Evolutionary conservation across 129 eudicot genomes (phyloP).

Genomic region (Escallonia herrerae): DNA sequence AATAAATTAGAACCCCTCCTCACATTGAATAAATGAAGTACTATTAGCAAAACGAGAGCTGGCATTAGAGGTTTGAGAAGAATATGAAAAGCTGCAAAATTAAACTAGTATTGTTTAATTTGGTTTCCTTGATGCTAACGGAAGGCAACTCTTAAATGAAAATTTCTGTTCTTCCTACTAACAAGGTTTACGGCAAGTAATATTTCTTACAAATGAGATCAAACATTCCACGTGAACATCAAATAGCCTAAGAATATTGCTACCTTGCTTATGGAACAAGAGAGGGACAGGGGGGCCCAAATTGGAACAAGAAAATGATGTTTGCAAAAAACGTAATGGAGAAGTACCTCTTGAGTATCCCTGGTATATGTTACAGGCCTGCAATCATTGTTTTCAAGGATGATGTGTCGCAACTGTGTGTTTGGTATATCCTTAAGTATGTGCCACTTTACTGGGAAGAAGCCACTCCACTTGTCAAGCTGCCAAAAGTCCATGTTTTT

Average conservation of each 20-base stretch:
- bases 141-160: background rate
- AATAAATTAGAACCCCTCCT: background rate
- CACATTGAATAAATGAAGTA: background rate
- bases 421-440: conserved; percentile 81
- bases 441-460: conserved; percentile 93
- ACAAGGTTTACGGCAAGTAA: no score
- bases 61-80: background rate
- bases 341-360: conserved; percentile 85
- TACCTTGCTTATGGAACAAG: no score
- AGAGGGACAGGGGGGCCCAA: background rate
- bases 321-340: background rate
- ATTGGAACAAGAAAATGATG: background rate
- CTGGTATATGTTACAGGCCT: conserved; percentile 79
- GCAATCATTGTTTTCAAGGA: conserved; percentile 81
- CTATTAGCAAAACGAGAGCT: background rate
- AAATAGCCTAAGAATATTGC: no score
- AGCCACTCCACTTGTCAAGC: conserved; percentile 91
- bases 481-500: conserved; percentile 95
- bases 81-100: background rate
- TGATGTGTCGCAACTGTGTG: conserved; percentile 58
- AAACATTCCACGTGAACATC: no score
- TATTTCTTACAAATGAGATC: no score
- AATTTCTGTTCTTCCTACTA: no score
- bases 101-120: background rate
- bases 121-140: background rate